Percentiles rank a stretch among this genome's conserved stretches.
Conservation (phyloP, 2,329 filamentous ascomycete species). For the Fusarium dlaminii region DNA sequence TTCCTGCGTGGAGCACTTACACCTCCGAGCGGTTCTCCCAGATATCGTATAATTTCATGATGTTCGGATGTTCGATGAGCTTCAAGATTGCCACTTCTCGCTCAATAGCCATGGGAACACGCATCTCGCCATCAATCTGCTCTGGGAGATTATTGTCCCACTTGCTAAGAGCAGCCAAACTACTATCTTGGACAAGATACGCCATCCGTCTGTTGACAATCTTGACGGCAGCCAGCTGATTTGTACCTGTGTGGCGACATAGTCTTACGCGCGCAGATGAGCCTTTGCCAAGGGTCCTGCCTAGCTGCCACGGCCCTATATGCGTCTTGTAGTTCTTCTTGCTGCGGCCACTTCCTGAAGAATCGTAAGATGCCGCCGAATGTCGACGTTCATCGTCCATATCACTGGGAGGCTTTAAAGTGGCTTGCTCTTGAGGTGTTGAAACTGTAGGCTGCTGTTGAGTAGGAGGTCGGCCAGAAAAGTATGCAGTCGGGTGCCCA, state of each 20-base stretch:
- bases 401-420: constrained; percentile 43
- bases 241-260: constrained; percentile 81
- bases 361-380: constrained; percentile 54
- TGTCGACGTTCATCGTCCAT: constrained; percentile 50
- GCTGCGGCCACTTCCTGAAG: constrained; percentile 52
- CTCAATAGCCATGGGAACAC: constrained; percentile 89
- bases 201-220: constrained; percentile 89
- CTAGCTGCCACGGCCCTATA: constrained; percentile 94
- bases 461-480: constrained; percentile 24
- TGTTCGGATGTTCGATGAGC: constrained; percentile 92
- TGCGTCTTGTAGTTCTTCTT: constrained; percentile 70
- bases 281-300: constrained; percentile 87
- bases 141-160: constrained; percentile 69
- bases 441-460: constrained; percentile 24
- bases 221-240: constrained; percentile 90
- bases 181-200: constrained; percentile 83
- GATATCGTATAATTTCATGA: constrained; percentile 93
- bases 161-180: constrained; percentile 82
- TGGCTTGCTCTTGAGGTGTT: constrained; percentile 24
- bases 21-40: constrained; percentile 98
- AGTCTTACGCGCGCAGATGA: constrained; percentile 88
- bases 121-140: constrained; percentile 68
- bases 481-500: constrained; percentile 24
- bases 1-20: constrained; percentile 62
- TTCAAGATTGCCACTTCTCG: constrained; percentile 98